A percentile compares a stretch with the other conserved stretches of the same genome.
These are phyloP conservation scores for Metschnikowia amazonensis DNA, from an alignment of 805 yeast genomes.

Conservation along the genomic window DNA sequence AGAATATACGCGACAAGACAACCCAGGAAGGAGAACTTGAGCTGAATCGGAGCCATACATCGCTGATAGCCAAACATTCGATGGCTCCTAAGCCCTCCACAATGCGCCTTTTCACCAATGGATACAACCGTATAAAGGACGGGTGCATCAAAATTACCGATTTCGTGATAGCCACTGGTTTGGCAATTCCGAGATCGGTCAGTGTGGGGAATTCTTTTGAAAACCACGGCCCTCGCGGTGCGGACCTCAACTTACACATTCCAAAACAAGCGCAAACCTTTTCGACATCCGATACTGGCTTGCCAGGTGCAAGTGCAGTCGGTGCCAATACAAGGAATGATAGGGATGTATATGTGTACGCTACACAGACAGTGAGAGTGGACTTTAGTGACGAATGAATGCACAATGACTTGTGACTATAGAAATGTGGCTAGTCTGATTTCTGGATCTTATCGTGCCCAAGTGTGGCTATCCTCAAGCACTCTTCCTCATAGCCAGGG, in stretches of 20 bases:
- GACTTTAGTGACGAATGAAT: background rate
- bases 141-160: conserved; percentile 47
- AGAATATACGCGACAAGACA: background rate
- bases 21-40: background rate
- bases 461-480: conserved; percentile 63
- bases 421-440: background rate
- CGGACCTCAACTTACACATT: background rate
- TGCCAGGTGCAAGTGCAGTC: background rate
- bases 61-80: background rate
- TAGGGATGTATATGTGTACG: conserved; percentile 5
- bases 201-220: conserved; percentile 22
- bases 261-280: background rate
- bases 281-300: background rate
- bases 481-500: conserved; percentile 75
- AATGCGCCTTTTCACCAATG: conserved; percentile 2
- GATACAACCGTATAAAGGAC: conserved; percentile 20
- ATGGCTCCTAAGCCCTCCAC: background rate
- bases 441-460: conserved; percentile 50
- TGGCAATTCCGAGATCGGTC: conserved; percentile 53
- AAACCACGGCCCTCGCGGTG: background rate
- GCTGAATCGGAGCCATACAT: background rate
- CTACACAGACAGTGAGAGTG: conserved; percentile 1
- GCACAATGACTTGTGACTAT: background rate
- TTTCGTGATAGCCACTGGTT: conserved; percentile 52
- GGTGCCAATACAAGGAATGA: background rate